Percentiles rank a stretch among this genome's conserved stretches.
These are phyloP conservation scores for Arachis hypogaea DNA, from an alignment of 306 rosid species.

Conservation along the genomic window DNA sequence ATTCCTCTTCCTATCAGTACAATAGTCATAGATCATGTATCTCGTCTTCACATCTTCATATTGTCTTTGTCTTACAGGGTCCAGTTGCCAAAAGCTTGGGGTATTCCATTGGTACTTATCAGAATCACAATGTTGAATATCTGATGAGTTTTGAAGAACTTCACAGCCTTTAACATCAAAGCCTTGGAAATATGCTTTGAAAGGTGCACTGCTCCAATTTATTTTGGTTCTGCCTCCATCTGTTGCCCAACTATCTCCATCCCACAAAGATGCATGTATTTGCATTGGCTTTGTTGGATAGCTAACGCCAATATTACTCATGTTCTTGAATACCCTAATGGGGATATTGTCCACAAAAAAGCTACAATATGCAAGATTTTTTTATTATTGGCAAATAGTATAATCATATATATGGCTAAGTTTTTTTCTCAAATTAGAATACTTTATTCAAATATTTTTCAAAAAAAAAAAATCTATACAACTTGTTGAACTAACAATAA, in stretches of 20 bases:
- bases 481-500: no score
- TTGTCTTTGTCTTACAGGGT: background rate
- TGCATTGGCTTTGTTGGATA: conserved; percentile 56
- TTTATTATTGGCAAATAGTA: background rate
- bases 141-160: conserved; percentile 35
- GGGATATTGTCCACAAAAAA: conserved; percentile 58
- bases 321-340: conserved; percentile 57
- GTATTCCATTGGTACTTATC: conserved; percentile 52
- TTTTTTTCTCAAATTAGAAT: no score
- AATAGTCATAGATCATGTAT: conserved; percentile 51
- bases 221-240: conserved; percentile 55
- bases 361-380: conserved; percentile 28
- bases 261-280: conserved; percentile 55
- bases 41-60: conserved; percentile 43
- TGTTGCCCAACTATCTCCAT: conserved; percentile 65
- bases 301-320: conserved; percentile 33
- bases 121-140: conserved; percentile 36
- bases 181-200: conserved; percentile 51
- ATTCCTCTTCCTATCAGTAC: conserved; percentile 45
- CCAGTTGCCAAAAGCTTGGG: conserved; percentile 39
- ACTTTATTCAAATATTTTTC: no score
- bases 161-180: conserved; percentile 53
- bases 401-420: background rate
- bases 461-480: no score
- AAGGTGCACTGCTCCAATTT: conserved; percentile 58